Evolutionary conservation across 148 eudicot genomes (phyloP).

Genomic region (Nepenthes mirabilis): DNA sequence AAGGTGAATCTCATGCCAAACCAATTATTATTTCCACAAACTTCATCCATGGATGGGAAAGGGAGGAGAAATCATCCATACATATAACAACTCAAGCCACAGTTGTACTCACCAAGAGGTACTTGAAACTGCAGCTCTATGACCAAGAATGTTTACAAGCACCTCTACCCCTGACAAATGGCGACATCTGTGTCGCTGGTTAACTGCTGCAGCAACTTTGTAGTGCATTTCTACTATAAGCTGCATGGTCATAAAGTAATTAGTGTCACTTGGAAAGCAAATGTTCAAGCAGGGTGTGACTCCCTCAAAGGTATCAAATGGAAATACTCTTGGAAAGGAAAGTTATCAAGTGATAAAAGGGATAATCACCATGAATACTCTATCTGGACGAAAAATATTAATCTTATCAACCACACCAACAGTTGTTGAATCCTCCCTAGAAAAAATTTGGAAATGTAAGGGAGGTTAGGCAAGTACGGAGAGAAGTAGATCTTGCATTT

Average conservation of each 20-base stretch:
- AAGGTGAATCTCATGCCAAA: too few species aligned
- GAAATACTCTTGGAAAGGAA: slow-evolving; percentile 1
- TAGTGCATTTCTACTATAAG: slow-evolving; percentile 82
- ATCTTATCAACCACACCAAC: slow-evolving; percentile 71
- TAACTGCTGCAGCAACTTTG: slow-evolving; percentile 72
- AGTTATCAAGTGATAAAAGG: not conserved
- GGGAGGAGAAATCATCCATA: not conserved
- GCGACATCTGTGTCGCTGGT: slow-evolving; percentile 64
- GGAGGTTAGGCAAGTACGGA: not conserved
- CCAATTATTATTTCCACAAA: too few species aligned
- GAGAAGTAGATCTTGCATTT: slow-evolving; percentile 3
- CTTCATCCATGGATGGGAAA: not conserved
- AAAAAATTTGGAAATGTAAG: slow-evolving; percentile 4
- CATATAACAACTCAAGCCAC: not conserved
- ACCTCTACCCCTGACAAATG: slow-evolving; percentile 82
- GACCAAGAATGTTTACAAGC: slow-evolving; percentile 65
- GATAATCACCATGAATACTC: slow-evolving; percentile 77
- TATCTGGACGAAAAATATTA: slow-evolving; percentile 79
- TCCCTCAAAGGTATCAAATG: not conserved
- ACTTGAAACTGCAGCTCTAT: slow-evolving; percentile 70
- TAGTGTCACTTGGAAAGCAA: not conserved
- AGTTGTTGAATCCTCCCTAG: slow-evolving; percentile 45
- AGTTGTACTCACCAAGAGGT: slow-evolving; percentile 52
- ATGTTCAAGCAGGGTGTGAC: not conserved
- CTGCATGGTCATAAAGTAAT: slow-evolving; percentile 19